Conservation (phyloP, 2,329 filamentous ascomycete species). For the Orbilia brochopaga region DNA sequence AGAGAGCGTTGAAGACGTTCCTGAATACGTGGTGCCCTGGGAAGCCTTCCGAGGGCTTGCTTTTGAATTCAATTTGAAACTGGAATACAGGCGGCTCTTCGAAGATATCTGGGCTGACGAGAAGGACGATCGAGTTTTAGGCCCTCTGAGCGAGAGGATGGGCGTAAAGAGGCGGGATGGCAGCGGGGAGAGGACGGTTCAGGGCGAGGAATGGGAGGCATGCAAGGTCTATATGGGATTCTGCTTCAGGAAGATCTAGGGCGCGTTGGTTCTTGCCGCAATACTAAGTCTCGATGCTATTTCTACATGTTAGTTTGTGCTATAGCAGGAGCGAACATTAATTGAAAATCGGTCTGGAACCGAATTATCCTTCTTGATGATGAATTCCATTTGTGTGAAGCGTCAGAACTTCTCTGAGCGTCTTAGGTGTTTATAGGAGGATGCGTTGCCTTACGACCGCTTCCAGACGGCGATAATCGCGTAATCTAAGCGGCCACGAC, state of each 20-base stretch:
- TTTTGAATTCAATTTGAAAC: conserved; percentile 93
- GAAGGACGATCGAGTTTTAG: conserved; percentile 80
- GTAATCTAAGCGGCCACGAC: conserved; percentile 40
- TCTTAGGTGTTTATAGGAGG: background rate
- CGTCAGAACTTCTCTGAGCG: background rate
- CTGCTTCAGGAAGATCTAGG: conserved; percentile 46
- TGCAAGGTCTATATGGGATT: conserved; percentile 52
- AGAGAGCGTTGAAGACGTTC: conserved; percentile 93
- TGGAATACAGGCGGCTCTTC: conserved; percentile 92
- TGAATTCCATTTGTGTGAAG: background rate
- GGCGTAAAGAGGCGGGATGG: conserved; percentile 72
- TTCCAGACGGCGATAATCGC: conserved; percentile 24
- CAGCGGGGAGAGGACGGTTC: conserved; percentile 70
- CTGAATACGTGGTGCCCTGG: conserved; percentile 98
- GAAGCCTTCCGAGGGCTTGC: conserved; percentile 94
- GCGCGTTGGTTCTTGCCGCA: background rate
- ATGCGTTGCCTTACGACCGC: conserved; percentile 31
- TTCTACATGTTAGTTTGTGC: background rate
- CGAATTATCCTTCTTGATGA: background rate
- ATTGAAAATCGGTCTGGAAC: background rate
- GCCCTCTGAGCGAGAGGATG: conserved; percentile 92
- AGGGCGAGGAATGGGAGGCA: conserved; percentile 88
- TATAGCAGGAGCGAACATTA: conserved; percentile 2
- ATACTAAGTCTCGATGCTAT: too few relatives aligned
- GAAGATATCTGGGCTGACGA: conserved; percentile 89